Evolutionary conservation across 192 early-diverging fungal species (phyloP), one percentile per base, ranked within the genome.

Genomic region (Linnemannia zychae): DNA sequence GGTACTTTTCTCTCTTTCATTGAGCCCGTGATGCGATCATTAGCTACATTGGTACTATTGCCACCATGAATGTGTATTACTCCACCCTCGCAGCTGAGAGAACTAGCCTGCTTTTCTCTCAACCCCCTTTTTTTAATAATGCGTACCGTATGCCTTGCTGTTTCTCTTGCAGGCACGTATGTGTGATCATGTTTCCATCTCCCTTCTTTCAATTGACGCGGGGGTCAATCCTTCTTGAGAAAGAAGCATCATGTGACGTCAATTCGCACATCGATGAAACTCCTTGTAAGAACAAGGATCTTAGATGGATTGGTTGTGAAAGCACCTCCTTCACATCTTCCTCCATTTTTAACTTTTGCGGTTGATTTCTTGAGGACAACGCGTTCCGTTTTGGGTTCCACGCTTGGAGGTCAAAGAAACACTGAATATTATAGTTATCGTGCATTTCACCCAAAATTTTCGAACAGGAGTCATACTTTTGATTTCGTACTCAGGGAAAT

Each of bases 11-110:
- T 24, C 16, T 63, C 24, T 31, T 63, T 31, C 12, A 13, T 31
- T 63, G 57, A 63, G 57, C 57, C 57, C 57, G 57, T 63, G 57
- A 63, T 63, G 28, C 57, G 57, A 31, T n/a, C n/a, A n/a, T n/a
- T n/a, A n/a, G n/a, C n/a, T n/a, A n/a, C 57, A 63, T 63, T 63
- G 57, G 24, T 12, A 13, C 4, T 28, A n/a, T 31, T 63, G 57
- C 57, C 28, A 33, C 28, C 57, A 28, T 5, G 22, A 12, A 17
- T 52, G 20, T 20, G 22, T 7, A 22, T 53, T n/a, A 18, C 7
- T 44, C 40, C 40, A 44, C 40, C 40, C 40, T 9, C 40, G 40
- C 40, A 44, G 40, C 40, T 44, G 40, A 44, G 9, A 44, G 40
- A 44, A 44, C 40, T 9, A 44, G 40, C 40, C 4, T 44, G 40